Base-by-base conservation (phyloP, 352 stramenopile species). In the Phytopythium helicoides region DNA sequence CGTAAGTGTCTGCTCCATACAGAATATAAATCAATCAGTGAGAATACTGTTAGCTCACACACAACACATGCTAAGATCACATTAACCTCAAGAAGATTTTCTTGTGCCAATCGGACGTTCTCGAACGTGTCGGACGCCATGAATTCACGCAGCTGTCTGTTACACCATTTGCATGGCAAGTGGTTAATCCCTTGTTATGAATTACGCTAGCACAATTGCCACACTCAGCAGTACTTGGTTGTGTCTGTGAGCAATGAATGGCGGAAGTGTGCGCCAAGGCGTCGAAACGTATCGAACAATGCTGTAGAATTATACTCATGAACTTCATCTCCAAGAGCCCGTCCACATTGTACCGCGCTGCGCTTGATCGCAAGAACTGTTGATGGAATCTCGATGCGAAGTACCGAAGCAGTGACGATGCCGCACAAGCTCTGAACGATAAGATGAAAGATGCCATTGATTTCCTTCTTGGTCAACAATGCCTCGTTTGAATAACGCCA, bases 381-480 rank as follows among this genome's bases (percentile, higher is more conserved):
- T 19, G 66, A 51, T 1, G 76, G 76, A 2, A 58, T 46, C 26
- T 76, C 71, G 40, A 89, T 81, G 8, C 76, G 80, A 41, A 86
- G 47, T 1, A 88, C 72, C 0, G 80, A 87, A 4, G 77, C 61
- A 15, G 77, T 87, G 40, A 85, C 62, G 44, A 90, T 84, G 1
- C 79, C 77, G 41, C 77, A 88, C 37, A 90, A 64, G 34, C 73
- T 88, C 56, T 92, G 79, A n/a, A 92, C 38, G 16, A 92, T 66
- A 10, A 87, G 69, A 42, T 89, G 75, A 37, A 89, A 92, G 37
- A 88, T 89, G 22, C 73, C 76, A 52, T 92, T 89, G 54, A 90
- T 87, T 34, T 89, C 77, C 64, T 92, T 92, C 55, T 87, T 89
- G 11, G 78, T 80, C 9, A 92, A 52, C 16, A 92, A 66, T 1